Conservation (phyloP, 306 rosid species). For the Herpetospermum pedunculosum region DNA sequence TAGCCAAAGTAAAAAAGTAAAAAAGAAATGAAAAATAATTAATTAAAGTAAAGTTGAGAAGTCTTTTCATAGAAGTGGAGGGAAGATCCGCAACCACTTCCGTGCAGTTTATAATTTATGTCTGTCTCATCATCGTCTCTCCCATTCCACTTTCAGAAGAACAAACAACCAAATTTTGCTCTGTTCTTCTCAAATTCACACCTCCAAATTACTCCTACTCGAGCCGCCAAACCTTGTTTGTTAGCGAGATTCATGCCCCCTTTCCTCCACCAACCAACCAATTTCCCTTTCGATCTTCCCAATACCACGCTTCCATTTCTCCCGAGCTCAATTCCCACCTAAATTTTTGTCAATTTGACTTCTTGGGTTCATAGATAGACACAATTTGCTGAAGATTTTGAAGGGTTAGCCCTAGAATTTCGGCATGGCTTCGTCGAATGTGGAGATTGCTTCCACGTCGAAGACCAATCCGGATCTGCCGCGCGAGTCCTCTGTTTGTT, state of each 20-base stretch:
- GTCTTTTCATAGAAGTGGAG: not conserved
- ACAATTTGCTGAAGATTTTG: too few species aligned
- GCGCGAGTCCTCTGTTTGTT: slow-evolving; percentile 50
- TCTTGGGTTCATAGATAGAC: not conserved
- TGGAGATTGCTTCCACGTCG: slow-evolving; percentile 33
- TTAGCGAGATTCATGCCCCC: not conserved
- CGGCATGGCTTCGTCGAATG: slow-evolving; percentile 74
- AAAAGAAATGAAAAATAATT: too few species aligned
- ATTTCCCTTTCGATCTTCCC: not conserved
- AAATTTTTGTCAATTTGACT: not conserved
- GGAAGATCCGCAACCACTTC: not conserved
- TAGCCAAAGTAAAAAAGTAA: too few species aligned
- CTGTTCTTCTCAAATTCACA: not conserved
- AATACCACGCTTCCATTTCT: not conserved
- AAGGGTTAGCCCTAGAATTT: slow-evolving; percentile 18
- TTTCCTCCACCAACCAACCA: not conserved
- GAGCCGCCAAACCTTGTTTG: not conserved
- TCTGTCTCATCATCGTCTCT: not conserved
- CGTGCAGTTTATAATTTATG: not conserved
- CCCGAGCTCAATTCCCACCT: not conserved
- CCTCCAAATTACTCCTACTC: not conserved
- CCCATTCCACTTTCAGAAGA: not conserved
- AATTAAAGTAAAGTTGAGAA: not conserved
- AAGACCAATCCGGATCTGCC: slow-evolving; percentile 76
- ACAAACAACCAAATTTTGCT: not conserved